Evolutionary conservation across 2,329 filamentous ascomycete genomes (phyloP).

Genomic region (Trichoderma koningiopsis): DNA sequence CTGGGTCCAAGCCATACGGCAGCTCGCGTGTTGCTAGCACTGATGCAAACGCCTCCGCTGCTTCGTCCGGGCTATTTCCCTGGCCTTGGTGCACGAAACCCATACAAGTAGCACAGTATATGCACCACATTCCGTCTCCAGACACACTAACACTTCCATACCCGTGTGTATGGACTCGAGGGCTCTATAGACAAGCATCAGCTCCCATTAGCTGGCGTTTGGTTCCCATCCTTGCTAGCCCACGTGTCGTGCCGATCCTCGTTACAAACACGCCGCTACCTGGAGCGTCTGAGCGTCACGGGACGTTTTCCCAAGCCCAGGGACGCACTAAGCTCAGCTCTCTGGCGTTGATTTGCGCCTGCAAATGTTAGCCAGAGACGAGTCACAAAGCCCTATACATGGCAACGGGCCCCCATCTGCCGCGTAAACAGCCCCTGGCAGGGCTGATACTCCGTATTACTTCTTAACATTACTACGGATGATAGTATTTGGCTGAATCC

Average conservation of each 20-base stretch:
- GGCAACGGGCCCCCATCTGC: neutral
- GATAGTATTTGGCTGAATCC: neutral
- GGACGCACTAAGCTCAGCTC: conserved; percentile 1
- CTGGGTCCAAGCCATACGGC: neutral
- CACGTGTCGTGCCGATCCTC: conserved; percentile 29
- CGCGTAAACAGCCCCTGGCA: neutral
- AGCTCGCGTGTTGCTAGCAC: neutral
- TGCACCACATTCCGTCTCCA: neutral
- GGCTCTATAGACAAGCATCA: too few relatives aligned
- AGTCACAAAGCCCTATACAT: neutral
- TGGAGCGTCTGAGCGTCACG: conserved; percentile 17
- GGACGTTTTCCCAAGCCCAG: conserved; percentile 1
- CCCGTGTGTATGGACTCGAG: neutral
- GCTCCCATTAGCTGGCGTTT: neutral
- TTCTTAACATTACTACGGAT: neutral
- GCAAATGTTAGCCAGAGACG: neutral
- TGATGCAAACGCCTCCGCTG: neutral
- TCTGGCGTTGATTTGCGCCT: conserved; percentile 26
- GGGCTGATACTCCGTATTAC: neutral
- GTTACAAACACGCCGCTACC: conserved; percentile 15
- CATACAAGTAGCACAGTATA: neutral
- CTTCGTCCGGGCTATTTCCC: neutral
- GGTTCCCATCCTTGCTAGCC: conserved; percentile 26
- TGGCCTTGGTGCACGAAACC: neutral
- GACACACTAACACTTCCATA: neutral